phyloP scores from a whole-genome alignment of 164 flowering plant genomes.

The Magnolia changhungtana region DNA sequence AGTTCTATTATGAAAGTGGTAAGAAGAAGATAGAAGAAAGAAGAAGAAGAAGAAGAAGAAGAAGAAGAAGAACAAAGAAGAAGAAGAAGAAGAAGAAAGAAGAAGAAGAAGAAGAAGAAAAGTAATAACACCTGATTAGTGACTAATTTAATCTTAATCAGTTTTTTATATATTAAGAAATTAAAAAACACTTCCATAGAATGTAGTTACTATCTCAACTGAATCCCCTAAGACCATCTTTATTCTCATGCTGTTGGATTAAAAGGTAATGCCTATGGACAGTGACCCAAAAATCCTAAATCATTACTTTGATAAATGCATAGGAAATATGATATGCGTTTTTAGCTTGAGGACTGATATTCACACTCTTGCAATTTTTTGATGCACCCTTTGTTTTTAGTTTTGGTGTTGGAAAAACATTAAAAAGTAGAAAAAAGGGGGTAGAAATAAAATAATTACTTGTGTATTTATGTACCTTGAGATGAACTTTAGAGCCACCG shows the following conservation, averaged over 20 bases:
- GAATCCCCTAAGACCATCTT: conserved; percentile 73
- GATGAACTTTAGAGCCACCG: conserved; percentile 54
- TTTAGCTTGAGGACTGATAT: neutral
- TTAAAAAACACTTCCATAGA: conserved; percentile 43
- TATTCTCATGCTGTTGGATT: conserved; percentile 65
- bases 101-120: neutral
- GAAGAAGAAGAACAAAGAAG: too few species aligned
- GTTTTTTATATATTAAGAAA: neutral
- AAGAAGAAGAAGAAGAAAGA: too few species aligned
- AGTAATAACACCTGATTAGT: neutral
- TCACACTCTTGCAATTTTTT: too few species aligned
- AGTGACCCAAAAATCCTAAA: neutral
- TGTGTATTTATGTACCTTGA: conserved; percentile 51
- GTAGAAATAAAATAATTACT: conserved; percentile 24
- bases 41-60: neutral
- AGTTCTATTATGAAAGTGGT: conserved; percentile 63
- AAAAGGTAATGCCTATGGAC: conserved; percentile 61
- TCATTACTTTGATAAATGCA: neutral
- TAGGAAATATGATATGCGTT: neutral
- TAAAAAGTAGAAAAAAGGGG: neutral
- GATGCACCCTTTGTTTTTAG: neutral
- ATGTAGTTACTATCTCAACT: conserved; percentile 76
- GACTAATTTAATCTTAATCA: neutral
- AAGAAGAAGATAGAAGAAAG: too few species aligned
- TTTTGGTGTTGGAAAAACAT: neutral